Evolutionary conservation across 2,329 filamentous ascomycete genomes (phyloP).

Genomic region (Fusarium verticillioides): DNA sequence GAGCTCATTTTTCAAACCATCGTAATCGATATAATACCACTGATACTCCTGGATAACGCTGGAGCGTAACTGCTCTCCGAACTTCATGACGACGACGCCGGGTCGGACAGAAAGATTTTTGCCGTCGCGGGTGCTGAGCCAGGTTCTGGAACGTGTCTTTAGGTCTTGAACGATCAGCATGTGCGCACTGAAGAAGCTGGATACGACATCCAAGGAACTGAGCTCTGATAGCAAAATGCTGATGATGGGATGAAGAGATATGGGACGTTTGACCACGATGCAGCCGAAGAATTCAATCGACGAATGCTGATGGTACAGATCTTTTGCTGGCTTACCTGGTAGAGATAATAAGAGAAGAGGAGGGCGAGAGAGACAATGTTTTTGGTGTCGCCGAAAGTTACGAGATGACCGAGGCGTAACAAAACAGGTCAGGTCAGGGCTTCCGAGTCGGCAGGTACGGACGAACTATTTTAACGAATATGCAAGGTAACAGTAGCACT

Average conservation of each 20-base stretch:
- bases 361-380: constrained; percentile 19
- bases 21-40: constrained; percentile 99
- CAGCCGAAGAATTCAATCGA: constrained; percentile 13
- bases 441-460: constrained; percentile 18
- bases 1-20: constrained; percentile 88
- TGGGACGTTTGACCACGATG: not conserved
- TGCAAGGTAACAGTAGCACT: not conserved
- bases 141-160: constrained; percentile 55
- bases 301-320: constrained; percentile 3
- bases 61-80: constrained; percentile 95
- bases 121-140: constrained; percentile 51
- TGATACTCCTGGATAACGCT: constrained; percentile 97
- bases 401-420: constrained; percentile 18
- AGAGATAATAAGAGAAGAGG: constrained; percentile 5
- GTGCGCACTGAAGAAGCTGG: constrained; percentile 40
- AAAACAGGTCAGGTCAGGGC: constrained; percentile 8
- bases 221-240: not conserved
- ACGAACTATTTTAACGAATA: constrained; percentile 6
- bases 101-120: constrained; percentile 53
- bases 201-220: constrained; percentile 24
- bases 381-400: constrained; percentile 18
- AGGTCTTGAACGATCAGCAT: constrained; percentile 67
- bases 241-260: not conserved
- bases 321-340: constrained; percentile 35
- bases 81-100: constrained; percentile 76